A percentile compares a stretch with the other conserved stretches of the same genome.
phyloP scores from a whole-genome alignment of 805 yeast genomes.

The Candida krabiensis region DNA sequence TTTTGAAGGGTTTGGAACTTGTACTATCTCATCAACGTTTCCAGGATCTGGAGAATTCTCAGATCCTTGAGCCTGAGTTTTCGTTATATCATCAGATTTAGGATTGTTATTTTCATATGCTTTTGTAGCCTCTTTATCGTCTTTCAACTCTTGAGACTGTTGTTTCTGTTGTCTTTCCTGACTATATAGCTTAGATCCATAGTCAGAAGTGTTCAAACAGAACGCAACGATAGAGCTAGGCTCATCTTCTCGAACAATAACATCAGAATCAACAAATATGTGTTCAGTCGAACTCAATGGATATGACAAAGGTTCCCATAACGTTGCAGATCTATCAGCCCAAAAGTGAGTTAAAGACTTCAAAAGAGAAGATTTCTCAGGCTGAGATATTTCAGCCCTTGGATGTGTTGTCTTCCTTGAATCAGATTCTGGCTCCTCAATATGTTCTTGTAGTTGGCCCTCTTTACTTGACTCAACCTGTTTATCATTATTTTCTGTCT shows the following conservation, averaged over 20 bases:
- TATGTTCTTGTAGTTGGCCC: neutral
- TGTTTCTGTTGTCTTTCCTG: slow-evolving; percentile 33
- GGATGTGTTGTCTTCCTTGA: slow-evolving; percentile 8
- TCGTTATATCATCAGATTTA: neutral
- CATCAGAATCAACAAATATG: slow-evolving; percentile 89
- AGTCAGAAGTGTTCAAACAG: slow-evolving; percentile 84
- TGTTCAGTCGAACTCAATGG: slow-evolving; percentile 83
- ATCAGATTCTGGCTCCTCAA: slow-evolving; percentile 7
- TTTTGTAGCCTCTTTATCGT: neutral
- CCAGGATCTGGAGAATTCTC: neutral
- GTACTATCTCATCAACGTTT: neutral
- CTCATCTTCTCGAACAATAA: slow-evolving; percentile 92
- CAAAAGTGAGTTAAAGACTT: slow-evolving; percentile 87
- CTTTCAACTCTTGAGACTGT: slow-evolving; percentile 1
- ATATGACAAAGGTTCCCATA: slow-evolving; percentile 90
- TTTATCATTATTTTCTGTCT: slow-evolving; percentile 1
- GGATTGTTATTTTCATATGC: neutral
- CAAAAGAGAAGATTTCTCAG: slow-evolving; percentile 76
- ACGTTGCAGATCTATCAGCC: slow-evolving; percentile 95
- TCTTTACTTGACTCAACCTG: neutral
- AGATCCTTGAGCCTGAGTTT: neutral
- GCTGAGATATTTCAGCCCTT: slow-evolving; percentile 36
- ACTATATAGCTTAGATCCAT: slow-evolving; percentile 43
- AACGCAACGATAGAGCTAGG: slow-evolving; percentile 94
- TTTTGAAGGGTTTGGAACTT: slow-evolving; percentile 13